A percentile compares a stretch with the other conserved stretches of the same genome.
Evolutionary conservation across 148 eudicot genomes (phyloP).

Genomic region (Rhododendron griersonianum): DNA sequence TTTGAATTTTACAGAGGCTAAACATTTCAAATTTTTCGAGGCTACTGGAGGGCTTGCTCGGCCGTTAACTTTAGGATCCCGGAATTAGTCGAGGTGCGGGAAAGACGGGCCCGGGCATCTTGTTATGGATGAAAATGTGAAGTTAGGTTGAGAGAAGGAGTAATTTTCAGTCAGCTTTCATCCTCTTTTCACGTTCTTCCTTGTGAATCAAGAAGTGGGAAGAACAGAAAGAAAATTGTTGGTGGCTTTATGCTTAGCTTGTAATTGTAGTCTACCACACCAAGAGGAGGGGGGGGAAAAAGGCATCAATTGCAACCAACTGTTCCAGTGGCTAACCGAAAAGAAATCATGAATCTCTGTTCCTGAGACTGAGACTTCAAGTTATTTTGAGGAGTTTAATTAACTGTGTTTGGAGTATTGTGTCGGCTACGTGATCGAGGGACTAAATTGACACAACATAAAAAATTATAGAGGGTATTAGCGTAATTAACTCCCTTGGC

Average conservation of each 20-base stretch:
- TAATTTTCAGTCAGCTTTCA: conserved; percentile 5
- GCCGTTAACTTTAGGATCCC: background rate
- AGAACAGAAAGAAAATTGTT: conserved; percentile 3
- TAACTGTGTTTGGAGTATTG: too few species aligned
- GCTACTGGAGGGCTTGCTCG: background rate
- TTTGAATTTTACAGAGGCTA: too few species aligned
- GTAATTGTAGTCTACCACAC: conserved; percentile 33
- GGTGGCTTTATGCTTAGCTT: conserved; percentile 39
- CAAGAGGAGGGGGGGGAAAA: background rate
- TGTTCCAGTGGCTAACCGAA: background rate
- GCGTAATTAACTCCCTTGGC: too few species aligned
- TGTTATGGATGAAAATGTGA: background rate
- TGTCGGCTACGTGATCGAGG: too few species aligned
- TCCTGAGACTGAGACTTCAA: background rate
- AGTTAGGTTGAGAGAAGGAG: conserved; percentile 30
- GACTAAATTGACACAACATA: too few species aligned
- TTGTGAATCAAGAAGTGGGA: conserved; percentile 1
- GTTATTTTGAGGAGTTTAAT: background rate
- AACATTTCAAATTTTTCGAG: background rate
- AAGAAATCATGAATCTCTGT: background rate
- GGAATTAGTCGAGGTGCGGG: background rate
- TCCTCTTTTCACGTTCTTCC: conserved; percentile 1
- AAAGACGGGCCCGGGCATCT: too few species aligned
- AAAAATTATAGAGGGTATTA: too few species aligned
- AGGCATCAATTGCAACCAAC: background rate